Evolutionary conservation across 805 yeast genomes (phyloP), one percentile per base, ranked within the genome.

Genomic region (Lipomyces sp.): DNA sequence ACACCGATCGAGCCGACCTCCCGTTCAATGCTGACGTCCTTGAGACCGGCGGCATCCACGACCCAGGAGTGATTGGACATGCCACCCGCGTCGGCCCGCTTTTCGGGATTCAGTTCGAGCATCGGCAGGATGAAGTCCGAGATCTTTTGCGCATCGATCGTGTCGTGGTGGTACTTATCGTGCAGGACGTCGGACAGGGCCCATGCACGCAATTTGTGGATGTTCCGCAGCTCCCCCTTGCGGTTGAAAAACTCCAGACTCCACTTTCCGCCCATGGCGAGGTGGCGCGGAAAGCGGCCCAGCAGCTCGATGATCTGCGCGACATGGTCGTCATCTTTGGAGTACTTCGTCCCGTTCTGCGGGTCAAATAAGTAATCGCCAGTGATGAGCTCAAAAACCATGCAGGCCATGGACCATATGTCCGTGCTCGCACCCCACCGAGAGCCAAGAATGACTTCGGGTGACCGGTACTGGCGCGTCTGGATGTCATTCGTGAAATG

Each of bases 331-430:
- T 91, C 97, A 67, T 90, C 96, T 63, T 90, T 90, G 43, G 82
- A 67, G 69, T 87, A 91, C 3, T 84, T 73, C 35, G 60, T 41
- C 31, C 72, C 72, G 33, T 61, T 60, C 45, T 81, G 79, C 4
- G 98, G 98, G 66, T 91, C 97, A 67, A 91, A 93, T 43, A 93
- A 68, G 63, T 90, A 90, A 68, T 91, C 98, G 2, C 98, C 98
- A 0, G 98, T 91, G 39, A 91, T 68, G 22, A 93, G 74, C 70
- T 93, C 98, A 69, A 93, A 93, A 1, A 86, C 74, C 62, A 93
- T 70, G 70, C 98, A 90, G 0, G 95, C 97, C 62, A 86, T 74
- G n/a, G 96, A 86, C 98, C 98, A 93, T 42, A 91, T 77, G 69
- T 93, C 98, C 1, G 95, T 83, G 47, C 91, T 82, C 45, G 95